phyloP scores from a whole-genome alignment of 495 filamentous ascomycete species.

The Cladorrhinum samala region DNA sequence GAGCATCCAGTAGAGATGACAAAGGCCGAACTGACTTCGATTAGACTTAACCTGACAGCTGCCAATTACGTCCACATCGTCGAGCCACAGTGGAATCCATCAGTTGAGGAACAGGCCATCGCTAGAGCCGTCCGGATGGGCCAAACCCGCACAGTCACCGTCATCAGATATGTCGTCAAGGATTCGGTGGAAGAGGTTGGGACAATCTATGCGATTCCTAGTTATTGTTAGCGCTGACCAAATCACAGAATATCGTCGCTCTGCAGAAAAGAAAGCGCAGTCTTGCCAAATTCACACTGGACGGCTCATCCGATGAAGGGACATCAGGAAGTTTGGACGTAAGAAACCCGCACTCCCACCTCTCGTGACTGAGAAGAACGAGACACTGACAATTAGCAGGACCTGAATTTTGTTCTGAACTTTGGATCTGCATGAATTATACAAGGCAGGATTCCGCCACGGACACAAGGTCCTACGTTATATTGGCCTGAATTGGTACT shows the following conservation, averaged over 20 bases:
- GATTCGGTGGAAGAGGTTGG: background rate
- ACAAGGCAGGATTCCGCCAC: no score
- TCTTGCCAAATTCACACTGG: background rate
- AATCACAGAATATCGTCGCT: background rate
- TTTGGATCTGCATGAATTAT: background rate
- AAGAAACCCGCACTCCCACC: background rate
- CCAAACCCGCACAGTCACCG: constrained; percentile 17
- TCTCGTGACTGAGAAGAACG: background rate
- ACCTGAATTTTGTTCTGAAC: background rate
- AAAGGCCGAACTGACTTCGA: background rate
- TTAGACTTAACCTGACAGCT: constrained; percentile 43
- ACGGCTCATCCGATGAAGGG: background rate
- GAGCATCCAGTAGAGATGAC: no score
- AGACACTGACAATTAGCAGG: background rate
- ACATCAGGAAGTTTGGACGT: background rate
- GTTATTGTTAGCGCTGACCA: background rate
- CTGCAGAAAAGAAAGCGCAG: background rate
- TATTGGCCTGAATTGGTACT: no score
- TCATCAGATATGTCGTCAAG: background rate
- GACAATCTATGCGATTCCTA: background rate
- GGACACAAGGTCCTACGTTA: no score
- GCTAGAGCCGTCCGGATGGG: constrained; percentile 42
- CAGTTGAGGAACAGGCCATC: constrained; percentile 48
- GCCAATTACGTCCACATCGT: constrained; percentile 44
- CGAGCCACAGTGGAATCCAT: constrained; percentile 53